Evolutionary conservation across 2,329 filamentous ascomycete species (phyloP), one percentile per base, ranked within the genome.

Genomic region (Sordariomycetes sp.): DNA sequence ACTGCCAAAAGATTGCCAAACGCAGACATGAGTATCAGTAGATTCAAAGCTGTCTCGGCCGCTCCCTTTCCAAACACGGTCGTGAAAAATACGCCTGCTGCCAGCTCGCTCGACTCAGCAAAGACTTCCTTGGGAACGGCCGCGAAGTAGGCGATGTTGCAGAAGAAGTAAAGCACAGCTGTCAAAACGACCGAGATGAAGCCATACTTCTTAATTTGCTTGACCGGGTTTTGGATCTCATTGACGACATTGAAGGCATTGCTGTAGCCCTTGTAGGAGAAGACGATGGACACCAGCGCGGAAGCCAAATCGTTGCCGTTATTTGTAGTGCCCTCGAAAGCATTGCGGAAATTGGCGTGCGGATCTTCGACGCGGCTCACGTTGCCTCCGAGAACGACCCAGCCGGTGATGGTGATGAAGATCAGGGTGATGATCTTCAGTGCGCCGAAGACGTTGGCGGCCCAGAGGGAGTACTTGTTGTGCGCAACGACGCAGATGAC

Each of bases 191-290:
- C 53, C 0, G 73, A 72, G 3, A 66, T 46, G 3, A 64, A 58
- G 6, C 63, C 72, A 39, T 64, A 61, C 45, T 51, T 64, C 32
- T 68, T 67, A 15, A 79, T 61, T 0, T 66, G 69, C 21, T 63
- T 67, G 20, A 79, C 60, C 0, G 75, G 75, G 39, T 76, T 70
- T 61, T 73, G 68, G 41, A 78, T 67, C 50, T 79, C 75, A 34
- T 76, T 76, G 37, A 72, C 69, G 4, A 79, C 62, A 39, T 75
- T 75, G 53, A 79, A 79, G 0, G 72, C 70, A 41, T 79, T 79
- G 9, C 62, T 54, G 39, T 68, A 79, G 2, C 75, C 75, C 0
- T 57, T 50, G 39, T 75, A 79, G 0, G 72, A 70, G 38, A 75
- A 78, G 19, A 71, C 64, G 32, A 79, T 70, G 35, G 68, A 75